Evolutionary conservation across 2,329 filamentous ascomycete genomes (phyloP).

Genomic region (Botrytis byssoidea): DNA sequence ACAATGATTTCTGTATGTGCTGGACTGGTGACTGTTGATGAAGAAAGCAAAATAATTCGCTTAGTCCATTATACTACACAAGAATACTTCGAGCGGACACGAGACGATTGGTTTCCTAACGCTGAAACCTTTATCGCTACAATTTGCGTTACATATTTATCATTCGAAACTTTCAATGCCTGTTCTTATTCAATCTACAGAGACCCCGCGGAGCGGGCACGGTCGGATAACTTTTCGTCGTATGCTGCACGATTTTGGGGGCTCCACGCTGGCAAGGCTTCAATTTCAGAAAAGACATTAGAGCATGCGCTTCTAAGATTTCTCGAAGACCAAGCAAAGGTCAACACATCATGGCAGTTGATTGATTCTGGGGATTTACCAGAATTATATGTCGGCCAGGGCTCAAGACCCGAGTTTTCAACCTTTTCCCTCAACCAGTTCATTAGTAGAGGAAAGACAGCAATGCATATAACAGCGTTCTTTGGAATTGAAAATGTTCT

Average conservation of each 20-base stretch:
- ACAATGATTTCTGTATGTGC: constrained; percentile 32
- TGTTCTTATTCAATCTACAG: constrained; percentile 27
- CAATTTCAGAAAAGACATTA: neutral
- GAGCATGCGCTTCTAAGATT: neutral
- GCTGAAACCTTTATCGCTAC: constrained; percentile 28
- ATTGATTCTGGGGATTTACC: fast-evolving
- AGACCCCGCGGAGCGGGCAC: constrained; percentile 31
- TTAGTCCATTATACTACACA: constrained; percentile 38
- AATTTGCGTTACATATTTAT: constrained; percentile 38
- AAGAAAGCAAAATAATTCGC: constrained; percentile 15
- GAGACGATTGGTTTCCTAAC: constrained; percentile 23
- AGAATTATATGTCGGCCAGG: fast-evolving
- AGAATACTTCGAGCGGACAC: constrained; percentile 34
- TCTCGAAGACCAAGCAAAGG: neutral
- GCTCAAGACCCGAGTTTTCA: too few species aligned
- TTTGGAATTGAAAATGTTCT: too few species aligned
- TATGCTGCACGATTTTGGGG: constrained; percentile 1
- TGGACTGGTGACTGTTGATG: constrained; percentile 27
- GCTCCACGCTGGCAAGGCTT: neutral
- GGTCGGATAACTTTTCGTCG: neutral
- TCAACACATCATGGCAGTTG: neutral
- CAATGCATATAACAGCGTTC: constrained; percentile 5
- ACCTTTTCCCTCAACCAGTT: too few species aligned
- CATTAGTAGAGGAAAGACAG: neutral
- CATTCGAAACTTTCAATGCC: constrained; percentile 32